Base-by-base conservation (phyloP, 352 stramenopile species). In the Phytophthora crassamura region DNA sequence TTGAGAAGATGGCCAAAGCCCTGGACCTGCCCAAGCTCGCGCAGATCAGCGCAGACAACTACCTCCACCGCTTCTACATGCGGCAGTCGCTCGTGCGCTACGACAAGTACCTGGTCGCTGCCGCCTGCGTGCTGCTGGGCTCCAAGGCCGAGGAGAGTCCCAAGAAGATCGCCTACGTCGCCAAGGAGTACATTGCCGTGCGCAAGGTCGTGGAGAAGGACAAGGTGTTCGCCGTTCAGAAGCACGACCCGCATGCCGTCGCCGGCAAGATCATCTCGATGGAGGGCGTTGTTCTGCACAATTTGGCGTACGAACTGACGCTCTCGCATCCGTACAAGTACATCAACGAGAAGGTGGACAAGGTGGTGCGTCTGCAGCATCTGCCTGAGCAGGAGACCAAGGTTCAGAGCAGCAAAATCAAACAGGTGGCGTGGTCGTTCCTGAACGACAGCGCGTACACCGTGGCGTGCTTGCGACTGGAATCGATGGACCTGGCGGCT, bases 401-500 rank as follows among this genome's bases (percentile, higher is more conserved):
- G 64, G 64, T 74, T 33, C 71, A 89, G 54, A 88, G 77, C 57
- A 82, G 75, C 25, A 93, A 95, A 65, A 86, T 97, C 46, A 91
- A 93, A 48, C 86, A 94, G 70, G 86, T 91, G 28, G 82, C 88
- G 0, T 97, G 89, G 89, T 95, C 82, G 45, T 95, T 97, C 55
- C 64, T 97, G 34, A 97, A 97, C 62, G 89, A 97, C 64, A 93
- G 84, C 57, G 85, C 88, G 32, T 94, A 93, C 69, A 97, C 89
- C 16, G 66, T 83, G 47, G 80, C 91, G 56, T 97, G 89, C 69
- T 77, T 97, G 54, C 82, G 86, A 20, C 72, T 89, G 1, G 81
- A 93, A 33, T 77, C 89, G 15, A 51, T 75, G 30, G 77, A 94
- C 30, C 62, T 96, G 15, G 89, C 88, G 32, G 84, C 87, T 43